Percentiles rank a stretch among this genome's conserved stretches.
phyloP scores from a whole-genome alignment of 805 yeast species.

The Brettanomyces bruxellensis region DNA sequence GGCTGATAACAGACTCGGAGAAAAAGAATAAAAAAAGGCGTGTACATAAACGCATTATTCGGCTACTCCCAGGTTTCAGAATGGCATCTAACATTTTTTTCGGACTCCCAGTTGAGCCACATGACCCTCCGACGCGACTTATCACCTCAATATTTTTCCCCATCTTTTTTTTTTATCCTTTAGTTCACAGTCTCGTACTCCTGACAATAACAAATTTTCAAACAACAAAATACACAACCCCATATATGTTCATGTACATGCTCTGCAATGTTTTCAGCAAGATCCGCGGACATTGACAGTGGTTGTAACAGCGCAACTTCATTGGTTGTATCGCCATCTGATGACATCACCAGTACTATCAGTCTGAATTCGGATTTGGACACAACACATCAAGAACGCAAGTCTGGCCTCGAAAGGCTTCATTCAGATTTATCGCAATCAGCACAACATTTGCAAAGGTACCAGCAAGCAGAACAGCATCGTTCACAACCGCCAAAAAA shows the following conservation, averaged over 20 bases:
- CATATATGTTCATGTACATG: no score
- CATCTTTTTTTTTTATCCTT: not conserved
- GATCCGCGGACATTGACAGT: not conserved
- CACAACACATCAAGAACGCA: not conserved
- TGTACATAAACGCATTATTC: no score
- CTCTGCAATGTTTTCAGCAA: not conserved
- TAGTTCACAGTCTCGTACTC: not conserved
- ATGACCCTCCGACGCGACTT: no score
- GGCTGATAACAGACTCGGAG: no score
- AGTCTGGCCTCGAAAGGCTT: no score
- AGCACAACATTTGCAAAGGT: not conserved
- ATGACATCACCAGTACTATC: not conserved
- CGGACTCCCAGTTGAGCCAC: no score
- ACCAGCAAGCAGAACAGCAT: not conserved
- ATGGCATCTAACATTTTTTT: no score
- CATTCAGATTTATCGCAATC: no score
- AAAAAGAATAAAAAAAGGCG: no score
- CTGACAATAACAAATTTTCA: not conserved
- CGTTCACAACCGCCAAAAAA: not conserved
- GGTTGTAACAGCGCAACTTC: slow-evolving; percentile 1
- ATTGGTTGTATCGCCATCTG: not conserved
- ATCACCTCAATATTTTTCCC: no score
- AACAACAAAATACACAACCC: no score
- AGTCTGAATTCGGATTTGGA: not conserved
- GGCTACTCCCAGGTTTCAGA: no score